Evolutionary conservation across 1,284 basidiomycete genomes (phyloP).

Genomic region (Ganoderma meredithae): DNA sequence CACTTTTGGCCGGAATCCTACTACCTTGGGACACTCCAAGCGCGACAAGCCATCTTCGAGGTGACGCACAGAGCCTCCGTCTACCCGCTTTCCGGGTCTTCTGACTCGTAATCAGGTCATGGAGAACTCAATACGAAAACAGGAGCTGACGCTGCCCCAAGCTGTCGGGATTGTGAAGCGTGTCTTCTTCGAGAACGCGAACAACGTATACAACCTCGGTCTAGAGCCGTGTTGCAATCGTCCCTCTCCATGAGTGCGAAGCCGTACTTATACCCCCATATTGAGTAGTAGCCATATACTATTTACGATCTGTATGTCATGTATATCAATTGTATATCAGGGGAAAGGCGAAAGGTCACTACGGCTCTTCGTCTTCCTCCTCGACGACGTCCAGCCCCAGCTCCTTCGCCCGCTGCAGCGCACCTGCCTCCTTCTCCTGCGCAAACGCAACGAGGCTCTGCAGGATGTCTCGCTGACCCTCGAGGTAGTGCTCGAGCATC

Average conservation of each 20-base stretch:
- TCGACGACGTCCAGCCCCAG: constrained; percentile 61
- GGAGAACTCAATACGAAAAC: constrained; percentile 48
- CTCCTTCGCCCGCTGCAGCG: constrained; percentile 54
- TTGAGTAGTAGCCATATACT: neutral
- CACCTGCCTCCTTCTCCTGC: constrained; percentile 50
- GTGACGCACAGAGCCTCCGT: constrained; percentile 43
- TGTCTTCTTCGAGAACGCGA: constrained; percentile 66
- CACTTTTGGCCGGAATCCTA: constrained; percentile 82
- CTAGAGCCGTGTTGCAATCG: constrained; percentile 41
- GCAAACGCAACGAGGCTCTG: constrained; percentile 52
- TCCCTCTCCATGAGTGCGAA: constrained; percentile 12
- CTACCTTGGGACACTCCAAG: constrained; percentile 71
- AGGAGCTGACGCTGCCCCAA: constrained; percentile 56
- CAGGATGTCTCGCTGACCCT: constrained; percentile 58
- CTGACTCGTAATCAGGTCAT: constrained; percentile 51
- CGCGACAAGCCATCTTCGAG: constrained; percentile 64
- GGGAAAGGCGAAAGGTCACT: neutral
- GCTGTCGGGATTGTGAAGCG: constrained; percentile 58
- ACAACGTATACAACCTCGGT: constrained; percentile 60
- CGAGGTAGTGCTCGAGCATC: constrained; percentile 67
- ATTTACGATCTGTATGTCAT: neutral
- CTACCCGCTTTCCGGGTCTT: neutral
- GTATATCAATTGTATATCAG: neutral
- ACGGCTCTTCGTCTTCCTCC: constrained; percentile 44
- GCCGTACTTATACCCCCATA: neutral